Percentiles rank a stretch among this genome's conserved stretches.
These are phyloP conservation scores for Candolleomyces eurysporus DNA, from an alignment of 768 basidiomycete species.

Conservation along the genomic window DNA sequence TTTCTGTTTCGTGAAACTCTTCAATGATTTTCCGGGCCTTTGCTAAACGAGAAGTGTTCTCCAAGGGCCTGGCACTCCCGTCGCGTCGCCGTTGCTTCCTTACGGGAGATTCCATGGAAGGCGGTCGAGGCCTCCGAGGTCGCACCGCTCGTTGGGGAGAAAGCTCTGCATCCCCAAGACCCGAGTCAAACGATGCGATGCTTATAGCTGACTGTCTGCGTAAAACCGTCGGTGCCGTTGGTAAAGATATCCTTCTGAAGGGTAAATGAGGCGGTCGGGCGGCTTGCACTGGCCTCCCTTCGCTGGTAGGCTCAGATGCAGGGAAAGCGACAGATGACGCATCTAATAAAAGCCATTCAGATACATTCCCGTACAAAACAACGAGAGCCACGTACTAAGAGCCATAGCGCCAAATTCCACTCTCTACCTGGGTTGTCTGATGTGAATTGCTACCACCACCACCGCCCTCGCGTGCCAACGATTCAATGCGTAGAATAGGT, in stretches of 20 bases:
- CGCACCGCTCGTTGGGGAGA: conserved; percentile 14
- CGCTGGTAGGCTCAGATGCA: conserved; percentile 18
- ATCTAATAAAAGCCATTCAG: neutral
- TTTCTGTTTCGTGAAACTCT: conserved; percentile 82
- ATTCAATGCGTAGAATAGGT: no score
- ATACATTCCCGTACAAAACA: neutral
- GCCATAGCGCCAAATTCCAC: neutral
- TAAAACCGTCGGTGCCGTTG: conserved; percentile 47
- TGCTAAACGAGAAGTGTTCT: conserved; percentile 43
- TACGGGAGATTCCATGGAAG: conserved; percentile 38
- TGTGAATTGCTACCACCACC: no score
- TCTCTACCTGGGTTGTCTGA: neutral
- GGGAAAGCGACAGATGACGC: conserved; percentile 23
- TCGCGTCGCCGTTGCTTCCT: conserved; percentile 37
- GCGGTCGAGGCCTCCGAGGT: conserved; percentile 28
- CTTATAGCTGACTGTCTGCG: conserved; percentile 69
- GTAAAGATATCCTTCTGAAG: conserved; percentile 62
- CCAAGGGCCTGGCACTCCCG: conserved; percentile 33
- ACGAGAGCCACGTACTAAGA: neutral
- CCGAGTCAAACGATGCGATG: conserved; percentile 71
- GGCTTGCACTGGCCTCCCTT: conserved; percentile 28
- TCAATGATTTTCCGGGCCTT: conserved; percentile 71
- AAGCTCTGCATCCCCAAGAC: conserved; percentile 49
- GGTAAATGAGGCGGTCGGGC: conserved; percentile 49
- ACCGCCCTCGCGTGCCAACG: no score